Evolutionary conservation across 2,329 filamentous ascomycete species (phyloP).

Genomic region (Cytospora chrysosperma): DNA sequence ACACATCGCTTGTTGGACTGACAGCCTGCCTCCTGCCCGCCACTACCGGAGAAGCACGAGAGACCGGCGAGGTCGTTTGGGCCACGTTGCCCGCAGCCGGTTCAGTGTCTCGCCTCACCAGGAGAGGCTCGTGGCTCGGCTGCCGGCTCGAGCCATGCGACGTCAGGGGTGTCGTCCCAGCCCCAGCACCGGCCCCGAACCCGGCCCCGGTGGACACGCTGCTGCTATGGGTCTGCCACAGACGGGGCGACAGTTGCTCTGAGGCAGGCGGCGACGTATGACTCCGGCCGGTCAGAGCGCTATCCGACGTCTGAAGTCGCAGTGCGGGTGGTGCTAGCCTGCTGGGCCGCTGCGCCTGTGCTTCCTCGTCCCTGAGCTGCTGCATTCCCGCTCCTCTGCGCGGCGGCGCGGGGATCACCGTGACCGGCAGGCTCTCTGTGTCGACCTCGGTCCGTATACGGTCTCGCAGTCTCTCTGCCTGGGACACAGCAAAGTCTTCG

Average conservation of each 20-base stretch:
- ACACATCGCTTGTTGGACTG: neutral
- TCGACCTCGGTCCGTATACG: slow-evolving; percentile 53
- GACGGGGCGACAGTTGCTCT: slow-evolving; percentile 8
- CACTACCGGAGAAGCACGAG: slow-evolving; percentile 3
- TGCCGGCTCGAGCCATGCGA: slow-evolving; percentile 3
- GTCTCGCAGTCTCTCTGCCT: slow-evolving; percentile 60
- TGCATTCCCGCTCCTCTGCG: slow-evolving; percentile 56
- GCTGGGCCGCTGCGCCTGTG: slow-evolving; percentile 23
- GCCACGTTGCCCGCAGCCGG: neutral
- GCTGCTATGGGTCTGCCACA: slow-evolving; percentile 23
- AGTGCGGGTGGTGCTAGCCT: slow-evolving; percentile 8
- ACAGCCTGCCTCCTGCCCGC: neutral
- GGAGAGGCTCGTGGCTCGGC: neutral
- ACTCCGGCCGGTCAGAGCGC: neutral
- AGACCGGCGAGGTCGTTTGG: neutral
- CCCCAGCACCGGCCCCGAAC: neutral
- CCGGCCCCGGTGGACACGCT: slow-evolving; percentile 1
- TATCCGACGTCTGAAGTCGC: slow-evolving; percentile 8
- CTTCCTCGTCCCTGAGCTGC: slow-evolving; percentile 57
- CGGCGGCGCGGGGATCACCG: slow-evolving; percentile 60
- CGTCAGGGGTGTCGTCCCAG: neutral
- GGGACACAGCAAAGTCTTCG: slow-evolving; percentile 60
- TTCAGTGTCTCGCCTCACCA: neutral
- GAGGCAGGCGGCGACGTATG: slow-evolving; percentile 10
- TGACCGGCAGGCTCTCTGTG: slow-evolving; percentile 56